These are phyloP conservation scores for Pythium graminicola DNA, from an alignment of 352 stramenopile species.

Conservation along the genomic window DNA sequence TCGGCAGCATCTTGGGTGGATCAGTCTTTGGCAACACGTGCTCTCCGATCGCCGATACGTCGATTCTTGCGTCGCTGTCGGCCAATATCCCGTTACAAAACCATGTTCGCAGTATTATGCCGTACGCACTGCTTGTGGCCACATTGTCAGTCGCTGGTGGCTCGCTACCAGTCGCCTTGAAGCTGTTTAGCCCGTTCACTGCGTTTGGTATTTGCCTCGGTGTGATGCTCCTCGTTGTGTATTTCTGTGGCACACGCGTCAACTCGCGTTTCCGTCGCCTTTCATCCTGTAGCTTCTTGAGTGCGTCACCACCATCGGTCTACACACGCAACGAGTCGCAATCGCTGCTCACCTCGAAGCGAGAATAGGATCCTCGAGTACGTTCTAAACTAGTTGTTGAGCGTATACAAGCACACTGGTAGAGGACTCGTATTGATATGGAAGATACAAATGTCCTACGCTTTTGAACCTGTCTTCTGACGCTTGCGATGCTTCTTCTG, in stretches of 20 bases:
- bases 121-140: conserved; percentile 72
- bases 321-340: conserved; percentile 42
- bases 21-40: conserved; percentile 87
- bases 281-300: conserved; percentile 70
- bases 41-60: conserved; percentile 92
- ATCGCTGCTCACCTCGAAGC: conserved; percentile 36
- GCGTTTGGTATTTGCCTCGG: conserved; percentile 71
- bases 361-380: conserved; percentile 16
- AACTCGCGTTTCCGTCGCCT: conserved; percentile 71
- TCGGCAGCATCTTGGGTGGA: conserved; percentile 81
- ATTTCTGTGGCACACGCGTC: conserved; percentile 72
- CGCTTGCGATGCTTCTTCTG: conserved; percentile 19
- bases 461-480: conserved; percentile 6
- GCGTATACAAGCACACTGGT: too few species aligned
- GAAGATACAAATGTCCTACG: not conserved
- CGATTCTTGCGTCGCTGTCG: conserved; percentile 82
- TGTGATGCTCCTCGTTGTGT: conserved; percentile 64
- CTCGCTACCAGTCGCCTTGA: conserved; percentile 60
- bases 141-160: conserved; percentile 61
- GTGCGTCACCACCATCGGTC: conserved; percentile 47
- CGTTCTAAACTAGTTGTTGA: too few species aligned
- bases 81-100: conserved; percentile 70
- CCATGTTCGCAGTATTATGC: conserved; percentile 81
- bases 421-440: not conserved
- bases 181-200: conserved; percentile 73